Conservation (phyloP, 495 filamentous ascomycete species). For the Penicillium subrubescens region DNA sequence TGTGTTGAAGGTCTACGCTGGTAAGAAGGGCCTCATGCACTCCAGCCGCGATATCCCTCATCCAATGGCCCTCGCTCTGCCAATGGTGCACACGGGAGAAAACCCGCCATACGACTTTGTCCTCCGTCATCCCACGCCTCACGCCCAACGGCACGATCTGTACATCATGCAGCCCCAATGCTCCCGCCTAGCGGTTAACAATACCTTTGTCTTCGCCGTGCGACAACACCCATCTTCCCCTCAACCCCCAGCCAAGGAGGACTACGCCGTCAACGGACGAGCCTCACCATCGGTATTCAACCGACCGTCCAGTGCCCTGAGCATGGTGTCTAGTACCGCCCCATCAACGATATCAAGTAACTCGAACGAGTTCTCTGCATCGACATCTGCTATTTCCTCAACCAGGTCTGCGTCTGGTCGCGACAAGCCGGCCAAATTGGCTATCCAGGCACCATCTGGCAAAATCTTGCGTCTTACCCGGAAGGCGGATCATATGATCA, state of each 20-base stretch:
- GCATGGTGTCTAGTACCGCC: conserved; percentile 63
- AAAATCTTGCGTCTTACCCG: conserved; percentile 90
- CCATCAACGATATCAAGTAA: conserved; percentile 42
- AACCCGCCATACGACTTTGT: conserved; percentile 95
- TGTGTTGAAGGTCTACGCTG: conserved; percentile 90
- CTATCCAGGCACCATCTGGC: conserved; percentile 92
- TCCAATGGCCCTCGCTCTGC: conserved; percentile 85
- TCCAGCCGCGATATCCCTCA: conserved; percentile 93
- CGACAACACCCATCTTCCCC: conserved; percentile 84
- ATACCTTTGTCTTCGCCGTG: conserved; percentile 96
- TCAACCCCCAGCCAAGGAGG: conserved; percentile 45
- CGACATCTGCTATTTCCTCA: conserved; percentile 57
- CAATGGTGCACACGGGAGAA: conserved; percentile 84
- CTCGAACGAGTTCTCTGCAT: conserved; percentile 50
- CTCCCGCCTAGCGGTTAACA: conserved; percentile 80
- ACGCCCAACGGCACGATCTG: conserved; percentile 93
- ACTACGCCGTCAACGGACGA: conserved; percentile 44
- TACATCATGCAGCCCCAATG: conserved; percentile 97
- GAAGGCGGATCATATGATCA: conserved; percentile 73
- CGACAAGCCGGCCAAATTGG: conserved; percentile 91
- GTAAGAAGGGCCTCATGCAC: conserved; percentile 93
- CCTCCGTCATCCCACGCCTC: conserved; percentile 90
- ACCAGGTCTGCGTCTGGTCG: conserved; percentile 48
- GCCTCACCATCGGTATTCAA: conserved; percentile 69
- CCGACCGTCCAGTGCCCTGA: conserved; percentile 79